Conservation (phyloP, 2,329 filamentous ascomycete species). For the Paracoccidioides lutzii region DNA sequence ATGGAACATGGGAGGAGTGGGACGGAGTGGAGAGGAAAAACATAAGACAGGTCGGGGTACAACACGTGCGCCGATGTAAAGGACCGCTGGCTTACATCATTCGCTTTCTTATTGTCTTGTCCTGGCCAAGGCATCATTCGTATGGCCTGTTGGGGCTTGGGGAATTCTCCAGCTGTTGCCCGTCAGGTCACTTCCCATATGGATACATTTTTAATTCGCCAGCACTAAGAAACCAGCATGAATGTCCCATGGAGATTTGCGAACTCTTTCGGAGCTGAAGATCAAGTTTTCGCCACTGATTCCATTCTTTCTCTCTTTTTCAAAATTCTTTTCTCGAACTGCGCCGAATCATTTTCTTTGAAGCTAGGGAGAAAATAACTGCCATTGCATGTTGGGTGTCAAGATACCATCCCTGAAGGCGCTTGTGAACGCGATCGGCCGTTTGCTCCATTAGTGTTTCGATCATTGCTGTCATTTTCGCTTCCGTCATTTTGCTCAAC, state of each 20-base stretch:
- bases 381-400: not conserved
- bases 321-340: not conserved
- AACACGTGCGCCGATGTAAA: not conserved
- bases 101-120: not conserved
- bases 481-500: too few species aligned
- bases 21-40: constrained; percentile 2
- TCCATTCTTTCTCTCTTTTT: not conserved
- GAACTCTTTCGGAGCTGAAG: not conserved
- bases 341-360: not conserved
- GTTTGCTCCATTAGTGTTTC: too few species aligned
- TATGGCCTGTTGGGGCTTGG: not conserved
- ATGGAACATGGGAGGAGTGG: not conserved
- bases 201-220: not conserved
- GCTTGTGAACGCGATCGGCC: too few species aligned
- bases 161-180: not conserved
- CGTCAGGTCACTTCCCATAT: not conserved
- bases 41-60: not conserved
- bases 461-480: too few species aligned
- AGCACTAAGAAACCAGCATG: not conserved
- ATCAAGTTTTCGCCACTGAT: not conserved
- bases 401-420: too few species aligned
- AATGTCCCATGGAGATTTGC: not conserved
- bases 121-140: not conserved
- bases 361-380: not conserved
- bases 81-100: not conserved